phyloP scores from a whole-genome alignment of 768 basidiomycete genomes.

The Rhodocollybia butyracea region DNA sequence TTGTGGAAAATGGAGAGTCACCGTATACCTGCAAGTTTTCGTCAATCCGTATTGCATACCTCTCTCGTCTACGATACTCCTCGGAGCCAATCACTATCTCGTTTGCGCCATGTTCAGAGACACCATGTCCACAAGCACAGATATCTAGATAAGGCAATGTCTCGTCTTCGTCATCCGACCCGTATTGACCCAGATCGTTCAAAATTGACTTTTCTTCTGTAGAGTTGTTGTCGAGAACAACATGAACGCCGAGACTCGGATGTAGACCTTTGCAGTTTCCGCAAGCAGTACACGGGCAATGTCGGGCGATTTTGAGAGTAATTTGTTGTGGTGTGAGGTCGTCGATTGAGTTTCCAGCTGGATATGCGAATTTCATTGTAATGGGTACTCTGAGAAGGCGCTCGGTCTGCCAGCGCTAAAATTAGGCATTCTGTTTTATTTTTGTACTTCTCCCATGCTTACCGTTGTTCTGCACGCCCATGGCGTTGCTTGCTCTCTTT shows the following conservation, averaged over 20 bases:
- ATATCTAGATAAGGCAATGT: constrained; percentile 47
- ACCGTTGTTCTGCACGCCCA: neutral
- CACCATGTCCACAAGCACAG: constrained; percentile 71
- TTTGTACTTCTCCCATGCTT: neutral
- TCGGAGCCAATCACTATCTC: constrained; percentile 49
- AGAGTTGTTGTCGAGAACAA: constrained; percentile 57
- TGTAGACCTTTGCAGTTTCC: constrained; percentile 65
- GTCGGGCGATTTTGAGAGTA: constrained; percentile 79
- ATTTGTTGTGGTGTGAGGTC: constrained; percentile 47
- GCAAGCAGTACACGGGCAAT: constrained; percentile 69
- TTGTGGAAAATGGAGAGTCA: neutral
- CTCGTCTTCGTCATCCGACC: constrained; percentile 67
- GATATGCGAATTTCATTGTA: constrained; percentile 66
- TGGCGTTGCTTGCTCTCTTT: neutral
- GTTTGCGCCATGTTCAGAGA: constrained; percentile 65
- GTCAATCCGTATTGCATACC: constrained; percentile 77
- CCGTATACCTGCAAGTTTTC: constrained; percentile 67
- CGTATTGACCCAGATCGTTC: constrained; percentile 59
- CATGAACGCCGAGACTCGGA: constrained; percentile 54
- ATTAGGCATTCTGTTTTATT: no score
- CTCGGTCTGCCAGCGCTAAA: no score
- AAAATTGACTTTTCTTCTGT: constrained; percentile 44
- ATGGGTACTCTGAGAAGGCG: neutral
- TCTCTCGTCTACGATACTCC: constrained; percentile 70
- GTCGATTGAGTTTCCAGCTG: constrained; percentile 50